Evolutionary conservation across 768 basidiomycete genomes (phyloP).

Genomic region (Leccinum pellstonianum): DNA sequence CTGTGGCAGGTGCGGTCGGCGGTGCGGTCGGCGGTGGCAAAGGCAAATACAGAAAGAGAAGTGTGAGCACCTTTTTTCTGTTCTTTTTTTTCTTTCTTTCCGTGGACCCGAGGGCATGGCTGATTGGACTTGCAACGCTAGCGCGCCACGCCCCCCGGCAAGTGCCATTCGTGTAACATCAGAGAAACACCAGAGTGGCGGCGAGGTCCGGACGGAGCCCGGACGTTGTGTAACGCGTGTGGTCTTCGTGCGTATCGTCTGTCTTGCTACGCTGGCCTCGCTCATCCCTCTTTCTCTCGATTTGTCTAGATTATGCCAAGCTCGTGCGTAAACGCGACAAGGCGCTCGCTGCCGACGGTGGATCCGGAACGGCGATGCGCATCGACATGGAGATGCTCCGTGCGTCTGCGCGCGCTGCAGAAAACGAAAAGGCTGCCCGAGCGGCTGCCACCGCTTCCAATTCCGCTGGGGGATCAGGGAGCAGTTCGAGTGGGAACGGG

Average conservation of each 20-base stretch:
- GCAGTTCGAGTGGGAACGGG: slow-evolving; percentile 5
- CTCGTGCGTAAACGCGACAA: slow-evolving; percentile 79
- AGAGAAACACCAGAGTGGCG: slow-evolving; percentile 89
- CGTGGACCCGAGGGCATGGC: slow-evolving; percentile 5
- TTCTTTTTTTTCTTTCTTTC: not conserved
- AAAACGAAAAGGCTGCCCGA: slow-evolving; percentile 33
- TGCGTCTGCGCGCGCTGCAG: slow-evolving; percentile 64
- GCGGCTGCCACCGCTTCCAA: slow-evolving; percentile 30
- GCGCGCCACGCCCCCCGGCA: slow-evolving; percentile 84
- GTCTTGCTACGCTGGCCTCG: not conserved
- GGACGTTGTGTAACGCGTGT: slow-evolving; percentile 84
- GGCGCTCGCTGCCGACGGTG: slow-evolving; percentile 51
- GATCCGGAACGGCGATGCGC: slow-evolving; percentile 39
- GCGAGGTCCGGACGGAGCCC: slow-evolving; percentile 78
- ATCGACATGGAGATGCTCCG: slow-evolving; percentile 79
- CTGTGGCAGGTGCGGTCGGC: slow-evolving; percentile 30
- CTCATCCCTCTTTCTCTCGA: no score
- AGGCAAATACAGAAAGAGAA: slow-evolving; percentile 82
- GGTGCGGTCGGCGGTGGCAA: slow-evolving; percentile 39
- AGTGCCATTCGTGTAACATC: slow-evolving; percentile 86
- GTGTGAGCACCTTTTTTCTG: slow-evolving; percentile 51
- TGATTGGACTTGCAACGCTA: slow-evolving; percentile 38
- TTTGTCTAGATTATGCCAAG: slow-evolving; percentile 65
- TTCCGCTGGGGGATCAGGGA: slow-evolving; percentile 18
- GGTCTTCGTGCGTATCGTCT: slow-evolving; percentile 57